Evolutionary conservation across 1,284 basidiomycete species (phyloP).

Genomic region (Austroboletus novae-zelandiae): DNA sequence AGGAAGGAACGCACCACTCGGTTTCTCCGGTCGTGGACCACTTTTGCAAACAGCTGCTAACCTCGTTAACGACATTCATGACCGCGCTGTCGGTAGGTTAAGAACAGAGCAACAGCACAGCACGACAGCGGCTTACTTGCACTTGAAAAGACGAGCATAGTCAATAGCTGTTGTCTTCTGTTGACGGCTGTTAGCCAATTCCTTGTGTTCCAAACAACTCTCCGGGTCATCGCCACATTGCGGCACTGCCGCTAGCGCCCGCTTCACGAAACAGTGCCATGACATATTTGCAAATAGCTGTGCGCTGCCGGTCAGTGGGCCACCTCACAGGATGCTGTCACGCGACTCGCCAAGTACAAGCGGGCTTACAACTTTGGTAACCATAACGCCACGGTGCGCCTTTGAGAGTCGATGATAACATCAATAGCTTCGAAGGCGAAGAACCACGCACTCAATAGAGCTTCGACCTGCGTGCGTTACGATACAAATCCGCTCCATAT

Average conservation of each 20-base stretch:
- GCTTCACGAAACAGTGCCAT: too few relatives aligned
- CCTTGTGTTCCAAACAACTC: constrained; percentile 21
- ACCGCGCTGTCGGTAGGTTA: constrained; percentile 10
- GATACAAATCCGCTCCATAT: background rate
- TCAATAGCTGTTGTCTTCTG: constrained; percentile 25
- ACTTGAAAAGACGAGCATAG: constrained; percentile 22
- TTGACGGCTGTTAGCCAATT: constrained; percentile 27
- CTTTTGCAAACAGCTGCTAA: constrained; percentile 44
- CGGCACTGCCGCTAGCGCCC: too few relatives aligned
- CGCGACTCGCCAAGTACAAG: too few relatives aligned
- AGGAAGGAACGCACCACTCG: constrained; percentile 50
- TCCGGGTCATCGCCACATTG: background rate
- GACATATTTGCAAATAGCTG: too few relatives aligned
- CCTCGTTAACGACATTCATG: constrained; percentile 54
- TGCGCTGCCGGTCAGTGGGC: too few relatives aligned
- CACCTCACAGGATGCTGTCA: too few relatives aligned
- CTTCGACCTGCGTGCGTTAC: background rate
- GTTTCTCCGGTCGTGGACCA: constrained; percentile 59
- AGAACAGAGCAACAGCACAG: constrained; percentile 17
- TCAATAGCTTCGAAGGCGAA: too few relatives aligned
- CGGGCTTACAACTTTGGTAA: too few relatives aligned
- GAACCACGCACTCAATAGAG: background rate
- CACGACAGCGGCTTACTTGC: constrained; percentile 12
- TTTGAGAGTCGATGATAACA: too few relatives aligned
- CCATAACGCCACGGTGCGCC: too few relatives aligned